phyloP scores from a whole-genome alignment of 148 eudicot genomes.

The Talinum fruticosum region DNA sequence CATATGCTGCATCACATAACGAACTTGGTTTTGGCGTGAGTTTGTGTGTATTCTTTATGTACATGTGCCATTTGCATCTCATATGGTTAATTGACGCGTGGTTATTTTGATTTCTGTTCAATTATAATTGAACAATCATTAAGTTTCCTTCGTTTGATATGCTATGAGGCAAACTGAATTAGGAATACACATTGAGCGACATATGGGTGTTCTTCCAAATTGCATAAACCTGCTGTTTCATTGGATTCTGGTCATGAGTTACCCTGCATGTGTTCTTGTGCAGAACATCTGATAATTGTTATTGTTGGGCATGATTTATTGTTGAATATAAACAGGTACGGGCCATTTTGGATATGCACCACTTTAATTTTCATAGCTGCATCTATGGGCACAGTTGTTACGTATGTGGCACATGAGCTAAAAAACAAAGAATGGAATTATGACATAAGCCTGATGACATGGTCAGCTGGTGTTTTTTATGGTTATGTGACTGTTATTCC shows the following conservation, averaged over 20 bases:
- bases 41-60: no score
- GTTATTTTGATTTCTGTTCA: background rate
- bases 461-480: slow-evolving; percentile 97
- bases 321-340: slow-evolving; percentile 52
- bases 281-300: background rate
- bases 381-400: slow-evolving; percentile 86
- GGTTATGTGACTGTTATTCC: slow-evolving; percentile 87
- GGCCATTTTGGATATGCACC: slow-evolving; percentile 98
- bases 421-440: slow-evolving; percentile 79
- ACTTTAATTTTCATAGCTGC: slow-evolving; percentile 94
- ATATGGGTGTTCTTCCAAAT: background rate
- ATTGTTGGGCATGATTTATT: background rate
- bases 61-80: no score
- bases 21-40: no score
- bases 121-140: background rate
- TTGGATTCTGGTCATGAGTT: background rate
- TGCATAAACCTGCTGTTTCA: background rate
- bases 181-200: background rate
- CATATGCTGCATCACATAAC: background rate
- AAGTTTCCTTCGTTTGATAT: background rate
- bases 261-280: background rate
- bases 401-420: slow-evolving; percentile 78
- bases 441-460: slow-evolving; percentile 85
- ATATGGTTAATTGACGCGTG: background rate
- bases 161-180: background rate